Conservation (phyloP, 202 grass and related monocot species). For the Digitaria exilis region DNA sequence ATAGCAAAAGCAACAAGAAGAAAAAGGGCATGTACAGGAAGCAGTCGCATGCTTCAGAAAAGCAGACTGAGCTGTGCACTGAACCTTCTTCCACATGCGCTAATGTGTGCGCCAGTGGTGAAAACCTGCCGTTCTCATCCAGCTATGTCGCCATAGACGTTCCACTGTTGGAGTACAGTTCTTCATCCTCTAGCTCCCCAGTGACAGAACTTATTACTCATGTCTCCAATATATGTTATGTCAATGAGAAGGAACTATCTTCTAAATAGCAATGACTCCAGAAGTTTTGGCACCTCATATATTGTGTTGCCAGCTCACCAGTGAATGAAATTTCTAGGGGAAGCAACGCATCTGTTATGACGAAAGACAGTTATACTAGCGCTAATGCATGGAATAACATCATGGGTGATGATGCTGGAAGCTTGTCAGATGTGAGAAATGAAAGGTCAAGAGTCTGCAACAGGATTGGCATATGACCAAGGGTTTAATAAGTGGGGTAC, state of each 20-base stretch:
- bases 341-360: neutral
- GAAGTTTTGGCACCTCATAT: neutral
- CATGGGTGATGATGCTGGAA: neutral
- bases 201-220: neutral
- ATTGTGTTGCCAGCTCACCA: neutral
- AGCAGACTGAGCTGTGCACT: neutral
- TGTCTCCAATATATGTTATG: neutral
- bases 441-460: neutral
- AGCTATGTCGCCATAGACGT: neutral
- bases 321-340: neutral
- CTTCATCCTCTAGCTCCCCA: neutral
- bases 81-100: neutral
- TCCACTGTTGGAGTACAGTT: neutral
- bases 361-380: neutral
- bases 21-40: neutral
- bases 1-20: neutral
- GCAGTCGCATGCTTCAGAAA: neutral
- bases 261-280: slow-evolving; percentile 9
- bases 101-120: neutral
- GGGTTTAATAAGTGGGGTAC: neutral
- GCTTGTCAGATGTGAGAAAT: neutral
- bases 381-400: neutral
- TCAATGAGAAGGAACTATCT: neutral
- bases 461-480: neutral
- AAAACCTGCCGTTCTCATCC: neutral